Evolutionary conservation across 2,329 filamentous ascomycete genomes (phyloP).

Genomic region (Colletotrichum zoysiae): DNA sequence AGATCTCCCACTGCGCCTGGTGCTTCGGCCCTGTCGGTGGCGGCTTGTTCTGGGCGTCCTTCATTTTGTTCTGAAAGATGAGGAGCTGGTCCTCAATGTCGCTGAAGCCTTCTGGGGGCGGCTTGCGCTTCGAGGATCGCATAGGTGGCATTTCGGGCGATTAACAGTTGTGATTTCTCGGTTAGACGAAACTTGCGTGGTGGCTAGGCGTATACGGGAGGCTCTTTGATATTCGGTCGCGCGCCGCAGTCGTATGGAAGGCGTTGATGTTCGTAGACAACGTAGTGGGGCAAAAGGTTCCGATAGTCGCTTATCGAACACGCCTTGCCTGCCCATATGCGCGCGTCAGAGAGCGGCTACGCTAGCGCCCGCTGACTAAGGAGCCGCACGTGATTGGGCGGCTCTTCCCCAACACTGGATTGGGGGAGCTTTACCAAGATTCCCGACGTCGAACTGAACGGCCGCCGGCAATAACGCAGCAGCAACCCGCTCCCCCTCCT

Average conservation of each 20-base stretch:
- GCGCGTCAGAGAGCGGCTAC: neutral
- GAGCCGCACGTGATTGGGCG: conserved; percentile 38
- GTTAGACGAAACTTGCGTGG: neutral
- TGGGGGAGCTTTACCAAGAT: conserved; percentile 39
- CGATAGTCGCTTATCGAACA: conserved; percentile 13
- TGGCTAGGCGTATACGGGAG: neutral
- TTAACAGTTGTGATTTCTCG: neutral
- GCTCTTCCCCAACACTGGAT: conserved; percentile 27
- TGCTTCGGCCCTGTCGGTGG: conserved; percentile 84
- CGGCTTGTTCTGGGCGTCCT: conserved; percentile 92
- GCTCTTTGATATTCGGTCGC: conserved; percentile 3
- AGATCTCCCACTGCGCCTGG: conserved; percentile 96
- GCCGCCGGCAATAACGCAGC: conserved; percentile 44
- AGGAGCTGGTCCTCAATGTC: conserved; percentile 90
- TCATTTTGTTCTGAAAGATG: conserved; percentile 92
- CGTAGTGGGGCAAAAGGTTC: conserved; percentile 28
- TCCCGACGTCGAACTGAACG: conserved; percentile 24
- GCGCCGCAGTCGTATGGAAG: conserved; percentile 17
- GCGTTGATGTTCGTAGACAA: conserved; percentile 4
- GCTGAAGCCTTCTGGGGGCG: conserved; percentile 86
- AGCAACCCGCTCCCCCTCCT: conserved; percentile 45
- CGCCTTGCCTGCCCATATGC: neutral
- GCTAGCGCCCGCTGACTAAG: conserved; percentile 33
- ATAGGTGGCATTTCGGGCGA: conserved; percentile 76
- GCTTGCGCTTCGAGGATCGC: conserved; percentile 81